Evolutionary conservation across 2,329 filamentous ascomycete species (phyloP).

Genomic region (Leptodontidium sp.): DNA sequence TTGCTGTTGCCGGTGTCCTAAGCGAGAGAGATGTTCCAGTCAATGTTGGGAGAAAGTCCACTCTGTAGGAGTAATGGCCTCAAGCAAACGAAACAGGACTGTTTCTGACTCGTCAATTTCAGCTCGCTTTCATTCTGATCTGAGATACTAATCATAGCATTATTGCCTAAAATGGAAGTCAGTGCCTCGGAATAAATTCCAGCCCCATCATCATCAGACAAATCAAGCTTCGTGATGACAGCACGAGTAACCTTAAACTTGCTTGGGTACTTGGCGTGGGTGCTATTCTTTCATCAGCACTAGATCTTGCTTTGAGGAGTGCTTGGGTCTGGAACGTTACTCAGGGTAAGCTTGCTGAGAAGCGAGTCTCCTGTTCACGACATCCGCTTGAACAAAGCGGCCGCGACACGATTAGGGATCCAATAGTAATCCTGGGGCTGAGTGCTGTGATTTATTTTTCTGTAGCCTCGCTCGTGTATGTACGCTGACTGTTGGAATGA

Average conservation of each 20-base stretch:
- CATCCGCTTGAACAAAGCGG: not conserved
- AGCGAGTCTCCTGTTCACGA: not conserved
- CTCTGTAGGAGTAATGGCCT: no score
- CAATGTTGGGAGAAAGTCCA: no score
- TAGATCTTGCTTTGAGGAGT: not conserved
- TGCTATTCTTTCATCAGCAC: not conserved
- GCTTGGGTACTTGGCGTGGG: not conserved
- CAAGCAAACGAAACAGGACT: no score
- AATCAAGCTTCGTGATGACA: not conserved
- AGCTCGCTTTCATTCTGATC: no score
- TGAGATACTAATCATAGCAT: no score
- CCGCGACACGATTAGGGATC: not conserved
- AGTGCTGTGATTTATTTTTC: not conserved
- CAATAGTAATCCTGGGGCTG: not conserved
- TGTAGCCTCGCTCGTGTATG: no score
- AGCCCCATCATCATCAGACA: not conserved
- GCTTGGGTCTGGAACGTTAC: not conserved
- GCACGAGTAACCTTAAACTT: not conserved
- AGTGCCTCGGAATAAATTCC: not conserved
- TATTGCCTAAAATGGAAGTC: not conserved
- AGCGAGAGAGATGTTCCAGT: no score
- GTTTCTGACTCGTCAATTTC: no score
- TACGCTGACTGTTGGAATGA: no score
- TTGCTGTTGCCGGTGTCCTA: no score
- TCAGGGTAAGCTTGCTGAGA: not conserved